These are phyloP conservation scores for Venustampulla echinocandica DNA, from an alignment of 495 filamentous ascomycete species.

Conservation along the genomic window DNA sequence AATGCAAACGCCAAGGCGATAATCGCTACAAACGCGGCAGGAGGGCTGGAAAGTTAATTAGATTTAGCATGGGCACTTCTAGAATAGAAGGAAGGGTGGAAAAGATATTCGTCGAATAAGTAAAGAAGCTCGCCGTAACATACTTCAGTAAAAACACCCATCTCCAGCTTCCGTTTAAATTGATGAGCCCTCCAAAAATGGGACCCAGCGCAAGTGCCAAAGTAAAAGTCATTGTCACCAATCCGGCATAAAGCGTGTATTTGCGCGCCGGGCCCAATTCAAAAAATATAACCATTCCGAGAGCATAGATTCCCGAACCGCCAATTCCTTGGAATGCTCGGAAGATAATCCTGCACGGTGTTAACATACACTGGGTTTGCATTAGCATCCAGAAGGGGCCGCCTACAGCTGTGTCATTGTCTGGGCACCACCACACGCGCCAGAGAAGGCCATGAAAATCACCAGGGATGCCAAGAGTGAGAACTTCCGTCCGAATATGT, in stretches of 20 bases:
- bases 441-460: constrained; percentile 45
- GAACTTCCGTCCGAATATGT: constrained; percentile 40
- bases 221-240: constrained; percentile 25
- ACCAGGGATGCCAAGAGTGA: constrained; percentile 35
- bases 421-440: constrained; percentile 37
- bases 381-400: background rate
- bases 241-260: constrained; percentile 27
- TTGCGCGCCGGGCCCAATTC: constrained; percentile 34
- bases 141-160: constrained; percentile 36
- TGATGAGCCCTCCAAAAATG: constrained; percentile 37
- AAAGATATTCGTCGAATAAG: background rate
- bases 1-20: background rate
- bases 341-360: constrained; percentile 23
- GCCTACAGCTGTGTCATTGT: constrained; percentile 33
- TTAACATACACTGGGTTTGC: background rate
- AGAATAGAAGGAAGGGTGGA: background rate
- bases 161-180: constrained; percentile 28
- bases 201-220: constrained; percentile 34
- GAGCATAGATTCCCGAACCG: constrained; percentile 34
- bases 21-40: background rate
- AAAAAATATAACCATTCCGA: constrained; percentile 40
- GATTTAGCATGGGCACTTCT: background rate
- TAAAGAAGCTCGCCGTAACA: background rate
- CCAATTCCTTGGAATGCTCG: constrained; percentile 36
- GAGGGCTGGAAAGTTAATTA: background rate